Evolutionary conservation across 208 protist species (phyloP).

Genomic region (Endotrypanum monterogeii): DNA sequence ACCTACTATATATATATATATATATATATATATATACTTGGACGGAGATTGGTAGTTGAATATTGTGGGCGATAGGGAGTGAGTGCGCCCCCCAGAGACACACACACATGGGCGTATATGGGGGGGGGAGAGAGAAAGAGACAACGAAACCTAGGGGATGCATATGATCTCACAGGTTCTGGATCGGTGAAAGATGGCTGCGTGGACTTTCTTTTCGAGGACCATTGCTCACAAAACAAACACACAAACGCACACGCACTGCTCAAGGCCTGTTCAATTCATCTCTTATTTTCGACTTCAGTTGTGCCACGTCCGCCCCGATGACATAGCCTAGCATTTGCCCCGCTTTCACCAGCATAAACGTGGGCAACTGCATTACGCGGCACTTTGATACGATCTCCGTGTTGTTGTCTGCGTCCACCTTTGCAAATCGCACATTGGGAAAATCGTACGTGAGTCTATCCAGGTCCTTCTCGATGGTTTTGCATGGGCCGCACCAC

Average conservation of each 20-base stretch:
- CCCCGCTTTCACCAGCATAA: slow-evolving; percentile 67
- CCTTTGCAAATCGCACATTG: slow-evolving; percentile 67
- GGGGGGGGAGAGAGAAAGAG: too few relatives aligned
- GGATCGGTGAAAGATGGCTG: too few relatives aligned
- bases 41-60: not conserved
- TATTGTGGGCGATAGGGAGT: too few relatives aligned
- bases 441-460: slow-evolving; percentile 80
- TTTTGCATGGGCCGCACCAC: slow-evolving; percentile 85
- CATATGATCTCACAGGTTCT: too few relatives aligned
- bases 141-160: too few relatives aligned
- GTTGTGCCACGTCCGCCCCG: slow-evolving; percentile 59
- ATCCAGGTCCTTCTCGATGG: slow-evolving; percentile 73
- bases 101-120: too few relatives aligned
- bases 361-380: slow-evolving; percentile 77
- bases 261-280: slow-evolving; percentile 26
- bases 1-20: not conserved
- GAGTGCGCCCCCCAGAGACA: not conserved
- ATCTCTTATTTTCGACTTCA: slow-evolving; percentile 69
- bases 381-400: slow-evolving; percentile 81
- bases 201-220: too few relatives aligned
- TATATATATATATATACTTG: not conserved
- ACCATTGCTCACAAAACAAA: too few relatives aligned
- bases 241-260: not conserved
- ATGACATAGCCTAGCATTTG: slow-evolving; percentile 76
- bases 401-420: slow-evolving; percentile 82